Conservation (phyloP, 2,329 filamentous ascomycete genomes). For the Tolypocladium guangdongense region DNA sequence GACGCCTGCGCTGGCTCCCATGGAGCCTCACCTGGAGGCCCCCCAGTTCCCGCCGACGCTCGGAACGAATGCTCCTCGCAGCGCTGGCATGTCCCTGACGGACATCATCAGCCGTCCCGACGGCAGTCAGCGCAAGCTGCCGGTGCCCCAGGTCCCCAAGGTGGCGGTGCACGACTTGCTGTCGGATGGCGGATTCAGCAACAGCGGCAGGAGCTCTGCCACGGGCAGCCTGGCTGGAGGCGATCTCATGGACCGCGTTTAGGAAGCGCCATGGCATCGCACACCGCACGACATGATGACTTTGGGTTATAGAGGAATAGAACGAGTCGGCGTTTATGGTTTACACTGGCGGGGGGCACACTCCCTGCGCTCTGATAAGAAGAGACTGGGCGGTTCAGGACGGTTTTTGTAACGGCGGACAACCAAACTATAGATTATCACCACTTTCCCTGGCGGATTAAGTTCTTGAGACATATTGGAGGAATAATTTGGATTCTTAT, state of each 20-base stretch:
- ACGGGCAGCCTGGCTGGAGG: slow-evolving; percentile 67
- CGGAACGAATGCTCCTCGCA: slow-evolving; percentile 37
- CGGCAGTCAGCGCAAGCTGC: slow-evolving; percentile 79
- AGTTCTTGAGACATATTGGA: background rate
- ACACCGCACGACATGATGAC: slow-evolving; percentile 26
- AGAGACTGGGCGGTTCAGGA: slow-evolving; percentile 9
- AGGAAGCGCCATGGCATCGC: slow-evolving; percentile 13
- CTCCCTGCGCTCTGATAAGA: background rate
- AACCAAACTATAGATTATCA: slow-evolving; percentile 10
- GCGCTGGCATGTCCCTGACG: slow-evolving; percentile 67
- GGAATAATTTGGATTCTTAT: background rate
- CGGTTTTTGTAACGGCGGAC: slow-evolving; percentile 4
- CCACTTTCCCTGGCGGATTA: slow-evolving; percentile 5
- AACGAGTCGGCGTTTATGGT: slow-evolving; percentile 27
- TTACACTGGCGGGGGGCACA: slow-evolving; percentile 7
- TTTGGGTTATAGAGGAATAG: slow-evolving; percentile 28
- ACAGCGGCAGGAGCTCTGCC: slow-evolving; percentile 67
- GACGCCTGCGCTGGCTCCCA: slow-evolving; percentile 45
- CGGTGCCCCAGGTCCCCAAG: slow-evolving; percentile 83
- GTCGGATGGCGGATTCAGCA: slow-evolving; percentile 54
- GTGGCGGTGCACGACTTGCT: slow-evolving; percentile 80
- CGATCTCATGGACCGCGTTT: slow-evolving; percentile 50
- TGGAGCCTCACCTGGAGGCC: slow-evolving; percentile 44
- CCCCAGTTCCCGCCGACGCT: slow-evolving; percentile 33
- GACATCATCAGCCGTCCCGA: slow-evolving; percentile 90